Evolutionary conservation across 1,284 basidiomycete species (phyloP).

Genomic region (Apiotrichum sp.): DNA sequence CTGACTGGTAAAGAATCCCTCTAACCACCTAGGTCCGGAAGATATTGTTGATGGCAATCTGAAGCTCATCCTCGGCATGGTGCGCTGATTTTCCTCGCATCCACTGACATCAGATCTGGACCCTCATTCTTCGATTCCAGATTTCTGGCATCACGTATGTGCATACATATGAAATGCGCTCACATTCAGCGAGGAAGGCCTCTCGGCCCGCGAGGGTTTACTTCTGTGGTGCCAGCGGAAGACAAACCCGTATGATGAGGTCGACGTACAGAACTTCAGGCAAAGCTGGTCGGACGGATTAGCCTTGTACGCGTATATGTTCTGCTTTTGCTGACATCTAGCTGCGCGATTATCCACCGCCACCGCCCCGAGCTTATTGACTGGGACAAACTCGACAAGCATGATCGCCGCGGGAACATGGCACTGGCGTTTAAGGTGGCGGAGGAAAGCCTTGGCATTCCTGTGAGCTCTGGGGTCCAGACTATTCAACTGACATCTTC

Average conservation of each 20-base stretch:
- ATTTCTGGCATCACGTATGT: conserved; percentile 93
- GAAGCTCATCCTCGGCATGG: conserved; percentile 94
- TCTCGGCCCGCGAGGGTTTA: conserved; percentile 93
- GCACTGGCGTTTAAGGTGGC: conserved; percentile 79
- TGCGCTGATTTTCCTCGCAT: conserved; percentile 9
- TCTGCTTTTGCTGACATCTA: conserved; percentile 39
- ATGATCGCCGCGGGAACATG: conserved; percentile 72
- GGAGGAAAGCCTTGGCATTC: conserved; percentile 77
- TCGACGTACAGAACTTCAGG: conserved; percentile 89
- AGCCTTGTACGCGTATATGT: conserved; percentile 63
- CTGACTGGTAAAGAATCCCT: neutral
- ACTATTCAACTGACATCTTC: conserved; percentile 3
- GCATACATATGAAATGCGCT: neutral
- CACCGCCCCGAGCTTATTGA: conserved; percentile 90
- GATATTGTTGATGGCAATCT: conserved; percentile 97
- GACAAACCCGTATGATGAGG: conserved; percentile 81
- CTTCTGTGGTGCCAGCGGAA: conserved; percentile 97
- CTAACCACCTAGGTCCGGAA: conserved; percentile 39
- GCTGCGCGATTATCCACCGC: conserved; percentile 92
- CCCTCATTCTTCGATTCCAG: conserved; percentile 89
- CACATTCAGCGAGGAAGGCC: conserved; percentile 78
- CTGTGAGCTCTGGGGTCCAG: conserved; percentile 53
- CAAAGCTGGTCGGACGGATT: conserved; percentile 89
- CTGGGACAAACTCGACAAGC: conserved; percentile 75
- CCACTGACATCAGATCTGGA: conserved; percentile 67